These are phyloP conservation scores for Fonsecaea erecta DNA, from an alignment of 2,329 filamentous ascomycete species.

Conservation along the genomic window DNA sequence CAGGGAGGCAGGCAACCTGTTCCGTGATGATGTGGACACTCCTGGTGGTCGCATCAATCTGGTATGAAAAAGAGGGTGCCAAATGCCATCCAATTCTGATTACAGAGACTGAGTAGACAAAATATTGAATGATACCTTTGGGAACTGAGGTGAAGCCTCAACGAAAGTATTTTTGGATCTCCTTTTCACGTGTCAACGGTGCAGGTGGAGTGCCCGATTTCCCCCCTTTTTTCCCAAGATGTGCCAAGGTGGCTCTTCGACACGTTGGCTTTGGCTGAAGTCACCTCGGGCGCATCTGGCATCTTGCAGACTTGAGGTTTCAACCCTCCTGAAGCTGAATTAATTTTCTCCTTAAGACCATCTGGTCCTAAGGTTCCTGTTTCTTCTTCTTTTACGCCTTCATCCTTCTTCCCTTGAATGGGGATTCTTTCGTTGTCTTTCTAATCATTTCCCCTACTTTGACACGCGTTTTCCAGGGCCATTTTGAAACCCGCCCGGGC, in stretches of 20 bases:
- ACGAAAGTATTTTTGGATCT: not conserved
- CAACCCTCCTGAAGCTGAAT: constrained; percentile 15
- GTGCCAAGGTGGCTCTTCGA: constrained; percentile 17
- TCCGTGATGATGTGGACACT: constrained; percentile 63
- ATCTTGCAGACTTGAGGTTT: constrained; percentile 15
- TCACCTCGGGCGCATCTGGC: constrained; percentile 5
- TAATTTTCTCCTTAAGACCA: constrained; percentile 23
- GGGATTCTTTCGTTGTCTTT: constrained; percentile 1
- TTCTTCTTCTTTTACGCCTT: constrained; percentile 21
- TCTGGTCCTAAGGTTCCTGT: constrained; percentile 11
- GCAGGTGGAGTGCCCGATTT: constrained; percentile 7
- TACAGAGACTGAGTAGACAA: not conserved
- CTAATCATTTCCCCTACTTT: constrained; percentile 8
- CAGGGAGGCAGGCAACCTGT: constrained; percentile 85
- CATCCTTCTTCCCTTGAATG: constrained; percentile 15
- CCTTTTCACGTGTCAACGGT: constrained; percentile 17
- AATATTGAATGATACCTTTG: not conserved
- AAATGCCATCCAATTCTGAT: not conserved
- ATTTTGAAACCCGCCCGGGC: constrained; percentile 2
- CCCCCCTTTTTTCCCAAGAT: constrained; percentile 12
- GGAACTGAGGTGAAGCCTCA: too few species aligned
- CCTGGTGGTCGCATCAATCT: constrained; percentile 31
- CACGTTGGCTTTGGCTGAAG: constrained; percentile 10
- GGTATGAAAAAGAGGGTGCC: constrained; percentile 20
- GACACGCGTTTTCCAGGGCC: constrained; percentile 7